phyloP scores from a whole-genome alignment of 805 yeast genomes.

The Starmera caribaea region DNA sequence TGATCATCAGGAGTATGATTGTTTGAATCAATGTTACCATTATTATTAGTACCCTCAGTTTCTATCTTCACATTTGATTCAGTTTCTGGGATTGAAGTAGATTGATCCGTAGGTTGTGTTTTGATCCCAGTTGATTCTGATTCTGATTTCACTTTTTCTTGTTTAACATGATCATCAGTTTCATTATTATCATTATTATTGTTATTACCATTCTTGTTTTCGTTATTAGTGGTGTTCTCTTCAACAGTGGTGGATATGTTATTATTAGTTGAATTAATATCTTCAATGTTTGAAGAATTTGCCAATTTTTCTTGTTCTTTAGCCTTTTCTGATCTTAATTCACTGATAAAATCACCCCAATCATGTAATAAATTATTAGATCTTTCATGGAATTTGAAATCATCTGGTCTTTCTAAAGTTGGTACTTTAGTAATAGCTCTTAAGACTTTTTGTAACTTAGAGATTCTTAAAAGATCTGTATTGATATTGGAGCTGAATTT shows the following conservation, averaged over 20 bases:
- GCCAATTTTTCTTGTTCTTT: slow-evolving; percentile 3
- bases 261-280: neutral
- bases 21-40: neutral
- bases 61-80: too few relatives aligned
- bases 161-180: neutral
- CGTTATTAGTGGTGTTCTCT: neutral
- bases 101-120: neutral
- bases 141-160: neutral
- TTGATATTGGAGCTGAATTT: slow-evolving; percentile 28
- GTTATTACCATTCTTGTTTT: neutral
- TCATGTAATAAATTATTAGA: slow-evolving; percentile 29
- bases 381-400: slow-evolving; percentile 36
- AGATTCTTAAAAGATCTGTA: slow-evolving; percentile 28
- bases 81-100: too few relatives aligned
- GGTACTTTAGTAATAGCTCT: slow-evolving; percentile 35
- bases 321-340: slow-evolving; percentile 25
- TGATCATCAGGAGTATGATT: too few relatives aligned
- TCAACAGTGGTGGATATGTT: neutral
- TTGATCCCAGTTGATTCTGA: neutral
- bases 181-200: neutral
- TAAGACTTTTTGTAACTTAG: slow-evolving; percentile 43
- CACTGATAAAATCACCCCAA: slow-evolving; percentile 31
- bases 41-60: too few relatives aligned
- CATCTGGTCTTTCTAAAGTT: slow-evolving; percentile 30
- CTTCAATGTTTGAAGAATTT: slow-evolving; percentile 7